phyloP scores from a whole-genome alignment of 2,329 filamentous ascomycete species.

The Claviceps cyperi region DNA sequence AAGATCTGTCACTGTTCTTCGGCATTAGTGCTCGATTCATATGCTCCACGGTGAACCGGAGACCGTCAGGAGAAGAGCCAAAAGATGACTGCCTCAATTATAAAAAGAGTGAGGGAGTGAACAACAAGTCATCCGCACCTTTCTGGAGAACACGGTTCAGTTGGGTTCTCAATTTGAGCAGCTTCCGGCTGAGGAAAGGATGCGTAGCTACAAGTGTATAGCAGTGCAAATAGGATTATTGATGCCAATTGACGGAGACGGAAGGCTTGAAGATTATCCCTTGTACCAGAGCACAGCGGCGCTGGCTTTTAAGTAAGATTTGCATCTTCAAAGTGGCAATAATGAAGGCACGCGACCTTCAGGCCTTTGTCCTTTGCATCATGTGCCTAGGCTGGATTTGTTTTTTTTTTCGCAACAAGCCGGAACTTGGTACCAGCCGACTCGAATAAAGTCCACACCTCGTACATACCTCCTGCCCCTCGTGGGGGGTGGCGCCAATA shows the following conservation, averaged over 20 bases:
- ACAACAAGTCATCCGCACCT: too few species aligned
- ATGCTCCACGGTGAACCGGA: not conserved
- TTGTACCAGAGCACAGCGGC: not conserved
- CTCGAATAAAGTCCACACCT: conserved; percentile 6
- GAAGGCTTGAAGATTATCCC: not conserved
- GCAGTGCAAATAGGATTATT: not conserved
- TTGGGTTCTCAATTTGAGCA: too few species aligned
- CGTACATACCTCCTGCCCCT: conserved; percentile 8
- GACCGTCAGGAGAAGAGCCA: not conserved
- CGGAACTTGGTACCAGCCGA: conserved; percentile 3
- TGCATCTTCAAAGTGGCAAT: not conserved
- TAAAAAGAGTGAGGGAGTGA: too few species aligned
- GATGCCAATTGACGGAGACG: conserved; percentile 4
- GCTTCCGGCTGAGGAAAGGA: too few species aligned
- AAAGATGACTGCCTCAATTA: not conserved
- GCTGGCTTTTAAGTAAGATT: conserved; percentile 8
- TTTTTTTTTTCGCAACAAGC: conserved; percentile 2
- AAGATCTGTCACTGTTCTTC: not conserved
- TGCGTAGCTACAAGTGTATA: conserved; percentile 1
- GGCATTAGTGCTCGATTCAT: not conserved
- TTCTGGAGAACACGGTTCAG: too few species aligned
- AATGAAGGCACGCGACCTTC: not conserved
- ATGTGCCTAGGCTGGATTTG: conserved; percentile 1
- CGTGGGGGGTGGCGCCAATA: conserved; percentile 3
- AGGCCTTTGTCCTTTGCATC: conserved; percentile 3